Evolutionary conservation across 768 basidiomycete species (phyloP).

Genomic region (Paxillus ammoniavirescens): DNA sequence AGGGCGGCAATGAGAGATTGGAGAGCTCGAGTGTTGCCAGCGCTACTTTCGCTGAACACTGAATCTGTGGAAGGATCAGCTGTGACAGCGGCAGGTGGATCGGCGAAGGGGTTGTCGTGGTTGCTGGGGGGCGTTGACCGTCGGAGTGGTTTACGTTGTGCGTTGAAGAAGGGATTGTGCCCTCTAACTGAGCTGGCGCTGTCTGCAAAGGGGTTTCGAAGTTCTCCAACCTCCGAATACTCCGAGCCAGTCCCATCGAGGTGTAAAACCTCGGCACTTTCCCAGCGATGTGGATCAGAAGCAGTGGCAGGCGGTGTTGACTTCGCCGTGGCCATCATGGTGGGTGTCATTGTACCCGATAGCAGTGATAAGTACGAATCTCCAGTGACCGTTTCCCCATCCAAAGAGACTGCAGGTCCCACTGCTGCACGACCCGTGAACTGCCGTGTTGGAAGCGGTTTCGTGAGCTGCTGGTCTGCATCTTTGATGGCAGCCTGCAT

Average conservation of each 20-base stretch:
- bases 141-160: conserved; percentile 34
- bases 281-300: conserved; percentile 59
- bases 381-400: conserved; percentile 43
- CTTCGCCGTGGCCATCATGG: conserved; percentile 48
- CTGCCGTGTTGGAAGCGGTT: conserved; percentile 38
- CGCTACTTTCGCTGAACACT: conserved; percentile 24
- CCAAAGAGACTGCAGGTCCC: conserved; percentile 48
- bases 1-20: conserved; percentile 70
- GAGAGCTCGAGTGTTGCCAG: conserved; percentile 53
- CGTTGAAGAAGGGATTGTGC: conserved; percentile 42
- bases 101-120: conserved; percentile 43
- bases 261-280: conserved; percentile 64
- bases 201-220: conserved; percentile 28
- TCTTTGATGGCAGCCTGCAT: conserved; percentile 26
- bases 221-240: conserved; percentile 3
- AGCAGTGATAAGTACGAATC: conserved; percentile 50
- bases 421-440: conserved; percentile 42
- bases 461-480: conserved; percentile 18
- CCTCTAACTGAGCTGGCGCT: conserved; percentile 9
- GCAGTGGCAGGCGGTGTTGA: conserved; percentile 58
- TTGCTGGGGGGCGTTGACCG: conserved; percentile 16
- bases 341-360: conserved; percentile 49
- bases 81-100: conserved; percentile 26
- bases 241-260: conserved; percentile 27
- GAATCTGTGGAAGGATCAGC: conserved; percentile 29